Evolutionary conservation across 495 filamentous ascomycete species (phyloP), one percentile per base, ranked within the genome.

Genomic region (Rhypophila decipiens): DNA sequence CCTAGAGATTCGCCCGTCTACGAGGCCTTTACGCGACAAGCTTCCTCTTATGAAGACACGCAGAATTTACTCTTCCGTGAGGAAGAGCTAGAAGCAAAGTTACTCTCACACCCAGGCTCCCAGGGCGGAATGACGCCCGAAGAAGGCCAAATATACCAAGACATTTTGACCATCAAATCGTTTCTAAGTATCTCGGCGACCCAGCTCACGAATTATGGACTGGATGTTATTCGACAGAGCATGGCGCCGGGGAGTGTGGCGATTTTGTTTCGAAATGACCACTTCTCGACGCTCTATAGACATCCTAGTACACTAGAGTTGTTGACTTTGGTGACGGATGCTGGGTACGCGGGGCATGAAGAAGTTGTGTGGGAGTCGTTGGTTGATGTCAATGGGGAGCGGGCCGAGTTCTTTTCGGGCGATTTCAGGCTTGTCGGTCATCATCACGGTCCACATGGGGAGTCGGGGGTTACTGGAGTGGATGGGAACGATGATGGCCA

Each of bases 301-400:
- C 69, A 93, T 51, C 88, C 89, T 0, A 70, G 78, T 23, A 84
- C 85, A 0, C 64, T 75, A 3, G 75, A 83, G 50, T 73, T 98
- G 0, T 75, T 86, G 47, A 87, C 85, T 0, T 64, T 97, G 15
- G 88, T 98, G 20, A 98, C 93, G 8, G 93, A 98, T 65, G 84
- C 85, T 12, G 93, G 93, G 13, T 98, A 91, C 56, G 82, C 86
- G 7, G 75, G 73, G 13, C 88, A 95, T 58, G 86, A 88, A 22
- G 93, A 98, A 68, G 81, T 97, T 8, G 88, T 98, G 9, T 98
- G 93, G 90, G 91, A 98, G 68, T 88, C 82, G 13, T 76, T 98
- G 3, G 85, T 86, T 13, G 91, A 96, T 54, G 81, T 96, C 29
- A 88, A 79, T 44, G 93, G 91, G n/a, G 80, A 85, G 49, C 78